Percentiles rank a stretch among this genome's conserved stretches.
These are phyloP conservation scores for Coemansia sp. DNA, from an alignment of 192 early-diverging fungal genomes.

Conservation along the genomic window DNA sequence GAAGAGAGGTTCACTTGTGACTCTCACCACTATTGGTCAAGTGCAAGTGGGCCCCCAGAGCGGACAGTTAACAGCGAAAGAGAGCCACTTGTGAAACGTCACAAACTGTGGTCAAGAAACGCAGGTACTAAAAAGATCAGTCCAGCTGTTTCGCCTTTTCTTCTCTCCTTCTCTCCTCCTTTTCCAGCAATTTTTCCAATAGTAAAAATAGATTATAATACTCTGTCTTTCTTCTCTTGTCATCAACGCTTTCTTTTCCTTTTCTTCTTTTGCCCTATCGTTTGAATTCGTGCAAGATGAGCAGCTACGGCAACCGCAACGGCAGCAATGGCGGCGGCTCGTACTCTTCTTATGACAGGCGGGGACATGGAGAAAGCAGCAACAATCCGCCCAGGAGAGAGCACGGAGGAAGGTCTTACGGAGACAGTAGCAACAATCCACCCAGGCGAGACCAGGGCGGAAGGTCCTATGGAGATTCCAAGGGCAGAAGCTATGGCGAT, in stretches of 20 bases:
- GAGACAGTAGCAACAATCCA: conserved; percentile 2
- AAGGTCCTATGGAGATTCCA: neutral
- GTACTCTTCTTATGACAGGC: conserved; percentile 9
- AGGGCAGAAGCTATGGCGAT: conserved; percentile 10
- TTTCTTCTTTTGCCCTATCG: conserved; percentile 1
- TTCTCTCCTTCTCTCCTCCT: neutral
- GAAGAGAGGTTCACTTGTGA: neutral
- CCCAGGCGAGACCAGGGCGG: conserved; percentile 1
- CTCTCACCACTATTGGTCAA: neutral
- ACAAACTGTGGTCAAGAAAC: neutral
- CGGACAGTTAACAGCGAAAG: neutral
- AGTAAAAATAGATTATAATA: conserved; percentile 1
- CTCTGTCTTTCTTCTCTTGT: neutral
- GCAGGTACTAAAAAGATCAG: neutral
- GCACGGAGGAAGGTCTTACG: too few species aligned
- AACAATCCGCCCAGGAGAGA: neutral
- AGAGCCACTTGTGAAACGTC: neutral
- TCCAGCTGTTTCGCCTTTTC: neutral
- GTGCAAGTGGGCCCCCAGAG: neutral
- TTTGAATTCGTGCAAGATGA: conserved; percentile 30
- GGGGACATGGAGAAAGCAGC: neutral
- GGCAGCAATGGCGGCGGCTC: conserved; percentile 13
- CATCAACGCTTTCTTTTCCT: neutral
- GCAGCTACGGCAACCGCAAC: conserved; percentile 31
- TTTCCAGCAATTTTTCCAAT: neutral